Evolutionary conservation across 2,329 filamentous ascomycete genomes (phyloP), one percentile per base, ranked within the genome.

Genomic region (Monilinia fructigena): DNA sequence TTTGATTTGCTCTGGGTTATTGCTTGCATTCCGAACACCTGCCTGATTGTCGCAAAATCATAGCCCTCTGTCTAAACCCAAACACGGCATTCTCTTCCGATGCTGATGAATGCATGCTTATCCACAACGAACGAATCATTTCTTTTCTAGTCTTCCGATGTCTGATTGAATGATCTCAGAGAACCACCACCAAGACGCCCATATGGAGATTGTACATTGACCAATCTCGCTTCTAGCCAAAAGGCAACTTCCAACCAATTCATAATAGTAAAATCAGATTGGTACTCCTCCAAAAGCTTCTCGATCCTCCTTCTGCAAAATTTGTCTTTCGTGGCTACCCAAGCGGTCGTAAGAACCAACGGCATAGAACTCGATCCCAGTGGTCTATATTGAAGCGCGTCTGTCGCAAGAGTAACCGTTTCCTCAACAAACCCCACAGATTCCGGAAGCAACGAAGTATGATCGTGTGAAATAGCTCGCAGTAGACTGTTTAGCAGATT

Each of bases 231-330:
- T 35, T 59, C 56, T 7, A 59, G 12, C 56, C 56, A 59, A 12
- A 23, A 7, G 16, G 42, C 56, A 7, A 59, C 42, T 16, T 48
- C 56, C 56, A 59, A 35, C 56, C 56, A 59, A 59, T 59, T 35
- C 18, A 59, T 48, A 48, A 48, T 59, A 1, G 26, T 3, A 14
- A 59, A 59, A 59, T 59, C 56, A 2, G 56, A 59, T 18, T 35
- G 56, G 7, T 59, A 48, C 23, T 59, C 56, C 12, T 23, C 28
- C 56, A 59, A 16, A 8, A 59, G 56, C 3, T 35, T 48, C 26
- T 59, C 56, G 20, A 59, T 47, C 3, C 20, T 59, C 3, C 3
- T 23, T 48, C 42, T 48, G 12, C 14, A 23, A 5, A 42, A 35
- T 1, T 5, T 6, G 6, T 47, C 26, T 10, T 14, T 59, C 6